phyloP scores from a whole-genome alignment of 768 basidiomycete species.

The Tricholoma furcatifolium region DNA sequence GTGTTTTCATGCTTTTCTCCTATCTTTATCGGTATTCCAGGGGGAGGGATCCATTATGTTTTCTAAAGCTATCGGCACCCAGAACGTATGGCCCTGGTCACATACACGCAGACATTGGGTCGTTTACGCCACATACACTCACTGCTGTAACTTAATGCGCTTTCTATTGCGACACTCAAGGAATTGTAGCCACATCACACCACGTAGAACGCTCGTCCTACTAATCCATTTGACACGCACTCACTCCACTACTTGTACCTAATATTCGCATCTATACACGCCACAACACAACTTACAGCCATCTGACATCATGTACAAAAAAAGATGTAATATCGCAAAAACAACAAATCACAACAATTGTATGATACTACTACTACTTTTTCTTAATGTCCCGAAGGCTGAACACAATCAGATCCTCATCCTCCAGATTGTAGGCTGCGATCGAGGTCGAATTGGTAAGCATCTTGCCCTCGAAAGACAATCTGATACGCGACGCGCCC shows the following conservation, averaged over 20 bases:
- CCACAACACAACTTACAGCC: not conserved
- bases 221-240: not conserved
- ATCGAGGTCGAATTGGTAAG: slow-evolving; percentile 85
- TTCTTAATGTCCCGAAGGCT: slow-evolving; percentile 71
- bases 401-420: slow-evolving; percentile 81
- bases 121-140: too few species aligned
- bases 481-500: slow-evolving; percentile 74
- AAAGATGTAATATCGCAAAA: slow-evolving; percentile 9
- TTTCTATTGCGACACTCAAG: too few species aligned
- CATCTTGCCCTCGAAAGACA: slow-evolving; percentile 82
- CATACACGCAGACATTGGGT: not conserved
- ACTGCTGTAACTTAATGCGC: too few species aligned
- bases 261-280: not conserved
- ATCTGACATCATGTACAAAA: too few species aligned
- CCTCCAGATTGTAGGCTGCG: slow-evolving; percentile 86
- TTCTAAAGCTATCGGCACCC: not conserved
- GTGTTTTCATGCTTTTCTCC: not conserved
- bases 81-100: not conserved
- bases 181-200: too few species aligned
- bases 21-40: slow-evolving; percentile 13
- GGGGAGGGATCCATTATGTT: slow-evolving; percentile 20
- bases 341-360: not conserved
- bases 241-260: too few species aligned
- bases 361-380: slow-evolving; percentile 38
- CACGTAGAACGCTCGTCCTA: not conserved